Evolutionary conservation across 2,329 filamentous ascomycete genomes (phyloP), one percentile per base, ranked within the genome.

Genomic region (Cladophialophora yegresii): DNA sequence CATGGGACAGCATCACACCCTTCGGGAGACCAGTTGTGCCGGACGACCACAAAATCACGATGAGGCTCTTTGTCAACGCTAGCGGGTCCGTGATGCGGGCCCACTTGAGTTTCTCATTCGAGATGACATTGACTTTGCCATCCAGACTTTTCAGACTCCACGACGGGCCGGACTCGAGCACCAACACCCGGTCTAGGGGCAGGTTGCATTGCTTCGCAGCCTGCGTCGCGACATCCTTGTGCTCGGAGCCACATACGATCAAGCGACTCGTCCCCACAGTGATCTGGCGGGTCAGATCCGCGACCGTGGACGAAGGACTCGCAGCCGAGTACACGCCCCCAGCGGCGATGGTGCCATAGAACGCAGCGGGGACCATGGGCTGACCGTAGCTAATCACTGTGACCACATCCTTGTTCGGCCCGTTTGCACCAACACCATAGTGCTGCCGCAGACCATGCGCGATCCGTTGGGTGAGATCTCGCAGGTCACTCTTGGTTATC

Each of bases 291-390:
- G 79, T 78, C 8, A 87, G 73, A 28, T 88, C 85, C 2, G 75
- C 70, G 0, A 79, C 75, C 0, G 84, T 85, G 4, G 78, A 81
- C 0, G 80, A 77, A 0, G 83, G 77, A 54, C 79, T 83, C 0
- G 83, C 83, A 4, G 83, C 81, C 6, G 83, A 84, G 69, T 85
- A 87, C 28, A 88, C 80, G 20, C 84, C 86, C 0, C 82, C 85
- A 1, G 85, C 84, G 3, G 83, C 85, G 53, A 88, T 77, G 58
- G 86, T 80, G 13, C 81, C 83, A 67, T 80, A 87, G 70, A 85
- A 84, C 1, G 85, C 68, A 12, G 81, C 77, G 0, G 84, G 80
- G 0, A 87, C 76, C 4, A 85, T 76, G 53, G 81, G 81, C 68
- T 87, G 83, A 1, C 85, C 85, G 0, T 82, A 81, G 0, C 83